Conservation (phyloP, 192 early-diverging fungal genomes). For the Umbelopsis ramanniana region DNA sequence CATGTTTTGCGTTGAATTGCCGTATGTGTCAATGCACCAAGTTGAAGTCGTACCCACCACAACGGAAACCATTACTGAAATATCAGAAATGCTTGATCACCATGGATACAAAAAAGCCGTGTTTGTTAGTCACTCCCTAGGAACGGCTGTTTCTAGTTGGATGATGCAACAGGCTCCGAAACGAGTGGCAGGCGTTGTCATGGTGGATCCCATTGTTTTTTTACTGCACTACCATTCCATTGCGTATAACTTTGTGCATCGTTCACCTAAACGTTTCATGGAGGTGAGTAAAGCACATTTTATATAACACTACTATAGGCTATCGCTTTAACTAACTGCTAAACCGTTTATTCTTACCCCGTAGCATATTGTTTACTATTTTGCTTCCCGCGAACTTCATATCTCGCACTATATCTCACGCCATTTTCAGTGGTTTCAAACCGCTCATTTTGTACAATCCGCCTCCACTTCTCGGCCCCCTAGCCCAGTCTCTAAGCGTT, state of each 20-base stretch:
- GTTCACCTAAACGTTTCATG: conserved; percentile 39
- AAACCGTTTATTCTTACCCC: conserved; percentile 4
- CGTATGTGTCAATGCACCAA: conserved; percentile 70
- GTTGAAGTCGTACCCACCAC: conserved; percentile 57
- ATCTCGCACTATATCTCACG: conserved; percentile 64
- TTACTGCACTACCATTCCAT: conserved; percentile 63
- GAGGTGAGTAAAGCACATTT: conserved; percentile 25
- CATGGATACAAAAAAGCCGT: conserved; percentile 58
- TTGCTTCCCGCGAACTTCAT: conserved; percentile 62
- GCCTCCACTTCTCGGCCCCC: not conserved
- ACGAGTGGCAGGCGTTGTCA: conserved; percentile 52
- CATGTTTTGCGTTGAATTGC: conserved; percentile 59
- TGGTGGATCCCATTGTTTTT: conserved; percentile 74
- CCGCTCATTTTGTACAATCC: conserved; percentile 39
- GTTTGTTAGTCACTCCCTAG: conserved; percentile 71
- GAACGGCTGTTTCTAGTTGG: conserved; percentile 64
- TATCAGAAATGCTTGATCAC: conserved; percentile 56
- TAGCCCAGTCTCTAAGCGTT: conserved; percentile 26
- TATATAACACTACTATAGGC: not conserved
- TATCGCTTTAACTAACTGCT: not conserved
- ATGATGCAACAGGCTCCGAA: conserved; percentile 56
- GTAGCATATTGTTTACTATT: conserved; percentile 60
- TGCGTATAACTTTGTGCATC: conserved; percentile 63
- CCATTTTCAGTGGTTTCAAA: conserved; percentile 56
- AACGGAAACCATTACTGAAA: conserved; percentile 56